phyloP scores from a whole-genome alignment of 495 filamentous ascomycete species.

The Penicillium herquei region DNA sequence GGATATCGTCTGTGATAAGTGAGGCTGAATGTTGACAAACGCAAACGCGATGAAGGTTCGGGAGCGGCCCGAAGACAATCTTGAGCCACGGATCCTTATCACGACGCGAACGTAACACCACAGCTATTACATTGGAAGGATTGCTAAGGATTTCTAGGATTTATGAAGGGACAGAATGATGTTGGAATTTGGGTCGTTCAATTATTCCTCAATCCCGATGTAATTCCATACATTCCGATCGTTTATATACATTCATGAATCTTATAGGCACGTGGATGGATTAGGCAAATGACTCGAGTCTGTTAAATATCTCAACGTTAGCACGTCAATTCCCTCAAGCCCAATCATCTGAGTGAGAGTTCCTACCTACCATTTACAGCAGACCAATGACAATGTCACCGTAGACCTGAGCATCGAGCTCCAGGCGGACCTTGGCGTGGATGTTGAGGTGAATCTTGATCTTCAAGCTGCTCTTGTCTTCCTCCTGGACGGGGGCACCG shows the following conservation, averaged over 20 bases:
- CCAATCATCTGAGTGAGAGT: neutral
- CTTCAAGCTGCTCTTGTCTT: constrained; percentile 20
- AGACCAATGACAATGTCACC: constrained; percentile 25
- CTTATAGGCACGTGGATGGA: neutral
- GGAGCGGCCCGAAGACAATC: neutral
- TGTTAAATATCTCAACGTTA: neutral
- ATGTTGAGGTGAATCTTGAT: constrained; percentile 27
- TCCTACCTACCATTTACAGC: constrained; percentile 13
- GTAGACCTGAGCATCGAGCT: constrained; percentile 24
- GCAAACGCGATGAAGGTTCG: no score
- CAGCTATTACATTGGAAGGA: neutral
- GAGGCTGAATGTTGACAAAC: no score
- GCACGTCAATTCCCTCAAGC: neutral
- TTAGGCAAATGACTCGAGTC: neutral
- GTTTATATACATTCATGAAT: constrained; percentile 5
- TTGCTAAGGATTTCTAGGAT: neutral
- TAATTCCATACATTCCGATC: neutral
- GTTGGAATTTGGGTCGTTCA: no score
- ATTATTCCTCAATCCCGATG: neutral
- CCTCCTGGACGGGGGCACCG: constrained; percentile 7
- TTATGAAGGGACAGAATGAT: neutral
- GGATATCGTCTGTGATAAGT: no score
- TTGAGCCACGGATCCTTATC: neutral
- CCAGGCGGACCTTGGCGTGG: constrained; percentile 23
- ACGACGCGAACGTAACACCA: neutral